Base-by-base conservation (phyloP, 371 early-diverging fungal genomes). In the Ordospora pajunii region DNA sequence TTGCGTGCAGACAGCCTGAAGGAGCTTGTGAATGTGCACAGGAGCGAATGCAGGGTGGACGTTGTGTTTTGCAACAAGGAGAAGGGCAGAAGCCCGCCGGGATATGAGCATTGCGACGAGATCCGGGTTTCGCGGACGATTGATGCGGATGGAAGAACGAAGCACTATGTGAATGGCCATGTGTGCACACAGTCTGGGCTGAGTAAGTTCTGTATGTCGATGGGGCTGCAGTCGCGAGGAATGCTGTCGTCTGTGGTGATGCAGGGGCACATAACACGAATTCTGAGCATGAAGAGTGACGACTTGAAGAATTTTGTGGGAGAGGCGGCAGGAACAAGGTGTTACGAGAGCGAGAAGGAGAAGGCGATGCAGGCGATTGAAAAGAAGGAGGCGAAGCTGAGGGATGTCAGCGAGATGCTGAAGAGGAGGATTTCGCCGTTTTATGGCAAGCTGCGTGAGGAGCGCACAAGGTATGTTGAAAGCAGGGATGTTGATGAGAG, bases 251-350 rank as follows among this genome's bases (percentile, higher is more conserved):
- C 79, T 77, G 64, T 83, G 62, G 75, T 85, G 10, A 94, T 96
- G 94, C 98, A 97, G 85, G 98, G 98, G 44, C 88, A 90, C 66
- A 95, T 96, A 80, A 98, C 97, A 21, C 93, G 95, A 79, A 93
- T 98, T 2, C 87, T 98, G 23, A 96, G 94, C 81, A 98, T 98
- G 98, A 94, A 94, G 80, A 93, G 95, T 0, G 87, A 88, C 3
- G 95, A 96, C 79, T 90, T 95, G 23, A 84, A 93, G 37, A 89
- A 90, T 32, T 93, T 98, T 93, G 92, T 98, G 22, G 95, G 96
- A 81, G 96, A 97, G 82, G 94, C 96, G 0, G 95, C 97, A 3
- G 99, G 99, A 4, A 96, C 94, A 44, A 88, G 90, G 68, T 92
- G 93, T 93, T 98, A 92, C 82, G 95, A 95, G 82, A 94, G 93